phyloP scores from a whole-genome alignment of 345 rosid genomes.

The Citrus unshiu region DNA sequence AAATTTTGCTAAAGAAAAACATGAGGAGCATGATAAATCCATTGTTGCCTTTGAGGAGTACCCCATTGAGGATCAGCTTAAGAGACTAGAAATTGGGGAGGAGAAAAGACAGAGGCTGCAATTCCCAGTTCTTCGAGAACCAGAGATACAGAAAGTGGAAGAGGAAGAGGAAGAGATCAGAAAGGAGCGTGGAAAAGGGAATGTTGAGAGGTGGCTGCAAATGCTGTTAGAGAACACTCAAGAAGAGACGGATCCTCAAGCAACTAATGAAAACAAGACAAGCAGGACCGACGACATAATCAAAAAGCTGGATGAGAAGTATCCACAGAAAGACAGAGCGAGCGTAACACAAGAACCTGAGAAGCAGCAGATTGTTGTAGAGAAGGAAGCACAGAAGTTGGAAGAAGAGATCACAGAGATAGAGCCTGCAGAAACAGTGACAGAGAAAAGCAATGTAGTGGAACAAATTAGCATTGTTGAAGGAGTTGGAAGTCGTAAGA shows the following conservation, averaged over 20 bases:
- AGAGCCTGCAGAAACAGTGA: slow-evolving; percentile 13
- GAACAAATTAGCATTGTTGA: neutral
- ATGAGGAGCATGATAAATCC: slow-evolving; percentile 32
- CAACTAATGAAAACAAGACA: slow-evolving; percentile 19
- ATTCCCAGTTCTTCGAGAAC: slow-evolving; percentile 32
- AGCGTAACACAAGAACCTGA: slow-evolving; percentile 14
- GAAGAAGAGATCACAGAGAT: slow-evolving; percentile 20
- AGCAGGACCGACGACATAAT: slow-evolving; percentile 50
- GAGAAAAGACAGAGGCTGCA: slow-evolving; percentile 31
- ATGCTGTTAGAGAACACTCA: slow-evolving; percentile 58
- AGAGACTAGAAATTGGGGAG: slow-evolving; percentile 38
- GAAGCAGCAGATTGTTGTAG: slow-evolving; percentile 15
- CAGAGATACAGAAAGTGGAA: slow-evolving; percentile 29
- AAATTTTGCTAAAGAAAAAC: slow-evolving; percentile 15
- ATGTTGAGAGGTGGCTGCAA: slow-evolving; percentile 91
- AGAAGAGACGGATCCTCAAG: slow-evolving; percentile 37
- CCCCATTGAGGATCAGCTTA: slow-evolving; percentile 34
- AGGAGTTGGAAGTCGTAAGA: slow-evolving; percentile 24
- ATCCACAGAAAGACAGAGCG: slow-evolving; percentile 43
- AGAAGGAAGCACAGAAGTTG: slow-evolving; percentile 13
- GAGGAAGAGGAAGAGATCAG: slow-evolving; percentile 73
- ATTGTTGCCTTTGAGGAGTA: slow-evolving; percentile 31
- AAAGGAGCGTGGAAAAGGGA: slow-evolving; percentile 80
- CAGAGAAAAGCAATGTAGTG: neutral
- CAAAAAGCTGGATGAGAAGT: slow-evolving; percentile 46